Evolutionary conservation across 345 rosid species (phyloP), one percentile per base, ranked within the genome.

Genomic region (Mallotus nudiflorus): DNA sequence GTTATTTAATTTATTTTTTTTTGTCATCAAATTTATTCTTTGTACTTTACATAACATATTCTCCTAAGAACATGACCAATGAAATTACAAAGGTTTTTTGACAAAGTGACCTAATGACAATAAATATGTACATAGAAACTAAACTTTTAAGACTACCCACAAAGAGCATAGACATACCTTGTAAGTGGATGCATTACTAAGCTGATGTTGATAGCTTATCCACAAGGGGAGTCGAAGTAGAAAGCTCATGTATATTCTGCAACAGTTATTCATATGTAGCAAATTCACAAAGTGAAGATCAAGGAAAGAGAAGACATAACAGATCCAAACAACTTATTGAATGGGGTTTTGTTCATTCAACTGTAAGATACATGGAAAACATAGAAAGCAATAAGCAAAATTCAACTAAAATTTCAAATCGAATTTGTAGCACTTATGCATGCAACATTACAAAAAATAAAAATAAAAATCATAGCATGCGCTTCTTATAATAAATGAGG

Each of bases 11-110:
- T n/a, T n/a, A n/a, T n/a, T n/a, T n/a, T n/a, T n/a, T n/a, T n/a
- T n/a, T n/a, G n/a, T n/a, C n/a, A n/a, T n/a, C n/a, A n/a, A n/a
- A n/a, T n/a, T n/a, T n/a, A n/a, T n/a, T n/a, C n/a, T n/a, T n/a
- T n/a, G n/a, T n/a, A n/a, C n/a, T n/a, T n/a, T n/a, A n/a, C n/a
- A n/a, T n/a, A n/a, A n/a, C n/a, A n/a, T n/a, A 85, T 79, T 87
- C 85, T 78, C 97, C 98, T 27, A 88, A 84, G 85, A 96, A 90
- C 72, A 86, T 79, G 75, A 91, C 91, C n/a, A 40, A 78, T 85
- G 82, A 91, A 75, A 75, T 69, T 88, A 76, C 91, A 87, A 48
- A 94, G 97, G 81, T 94, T 93, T 80, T 86, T 94, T 40, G 98
- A 91, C 80, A 94, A 70, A 76, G 96, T 87, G 66, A 91, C 88